Evolutionary conservation across 305 asterid species (phyloP).

Genomic region (Solanum chacoense): DNA sequence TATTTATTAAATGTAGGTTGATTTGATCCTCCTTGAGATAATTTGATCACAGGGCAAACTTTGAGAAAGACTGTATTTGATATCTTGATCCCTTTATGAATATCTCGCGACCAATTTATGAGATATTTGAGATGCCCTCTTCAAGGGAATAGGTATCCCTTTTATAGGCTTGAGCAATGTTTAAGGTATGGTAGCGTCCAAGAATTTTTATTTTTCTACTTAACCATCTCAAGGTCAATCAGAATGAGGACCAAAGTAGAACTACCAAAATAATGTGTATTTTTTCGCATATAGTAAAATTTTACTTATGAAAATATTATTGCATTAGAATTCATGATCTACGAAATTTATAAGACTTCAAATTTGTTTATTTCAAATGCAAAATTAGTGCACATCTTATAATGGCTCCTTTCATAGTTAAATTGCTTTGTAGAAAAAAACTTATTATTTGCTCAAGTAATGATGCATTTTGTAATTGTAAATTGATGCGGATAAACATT

Average conservation of each 20-base stretch:
- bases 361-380: neutral
- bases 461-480: neutral
- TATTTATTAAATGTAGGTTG: neutral
- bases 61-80: neutral
- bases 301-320: neutral
- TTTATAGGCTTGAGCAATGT: neutral
- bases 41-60: neutral
- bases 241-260: neutral
- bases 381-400: neutral
- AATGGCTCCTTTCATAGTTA: neutral
- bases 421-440: neutral
- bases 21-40: neutral
- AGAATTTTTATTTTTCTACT: no score
- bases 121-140: neutral
- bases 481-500: neutral
- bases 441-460: neutral
- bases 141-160: neutral
- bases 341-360: neutral
- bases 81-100: neutral
- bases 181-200: neutral
- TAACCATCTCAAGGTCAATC: neutral
- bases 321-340: neutral
- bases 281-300: neutral
- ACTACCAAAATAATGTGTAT: neutral
- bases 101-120: neutral